Evolutionary conservation across 805 yeast species (phyloP), one percentile per base, ranked within the genome.

Genomic region (Cyberlindnera mississippiensis): DNA sequence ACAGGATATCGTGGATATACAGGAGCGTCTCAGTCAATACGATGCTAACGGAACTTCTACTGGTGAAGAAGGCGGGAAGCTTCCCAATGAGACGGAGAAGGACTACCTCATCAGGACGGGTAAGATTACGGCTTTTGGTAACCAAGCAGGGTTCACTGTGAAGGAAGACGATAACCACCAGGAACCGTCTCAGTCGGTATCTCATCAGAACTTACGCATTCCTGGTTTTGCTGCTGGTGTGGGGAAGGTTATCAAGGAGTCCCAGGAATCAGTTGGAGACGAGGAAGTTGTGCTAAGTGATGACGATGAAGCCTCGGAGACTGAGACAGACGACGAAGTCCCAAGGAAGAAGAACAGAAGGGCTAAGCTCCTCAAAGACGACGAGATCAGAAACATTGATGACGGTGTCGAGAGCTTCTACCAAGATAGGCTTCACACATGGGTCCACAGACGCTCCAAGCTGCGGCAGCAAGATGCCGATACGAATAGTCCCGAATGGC

Each of bases 61-160:
- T 3, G 49, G 35, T 2, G 44, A 41, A 2, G 46, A 44, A 5
- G 54, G 44, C 10, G 57, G 52, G 4, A 49, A 71, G 48, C 67
- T 75, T 6, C 78, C 84, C 0, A 85, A 76, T n/a, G 98, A 93
- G 56, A 64, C 88, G 0, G 85, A 84, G 55, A 77, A 77, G 42
- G 97, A 90, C 38, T 90, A 63, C 56, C 68, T 93, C 46, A 76
- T 93, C 0, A 72, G 99, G 49, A 90, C 91, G 0, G 99, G 99
- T 22, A 81, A 88, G 59, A 78, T 89, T 42, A 93, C 99, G 0
- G 98, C 98, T 1, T 93, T 93, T 68, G 95, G 96, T 10, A 76
- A 77, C 24, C 64, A 76, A 16, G 69, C 72, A 31, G 81, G 78
- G 2, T 84, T 87, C 51, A 71, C 50, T 11, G 52, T 57, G 4